Base-by-base conservation (phyloP, 2,329 filamentous ascomycete species). In the Trichoderma polysporum region DNA sequence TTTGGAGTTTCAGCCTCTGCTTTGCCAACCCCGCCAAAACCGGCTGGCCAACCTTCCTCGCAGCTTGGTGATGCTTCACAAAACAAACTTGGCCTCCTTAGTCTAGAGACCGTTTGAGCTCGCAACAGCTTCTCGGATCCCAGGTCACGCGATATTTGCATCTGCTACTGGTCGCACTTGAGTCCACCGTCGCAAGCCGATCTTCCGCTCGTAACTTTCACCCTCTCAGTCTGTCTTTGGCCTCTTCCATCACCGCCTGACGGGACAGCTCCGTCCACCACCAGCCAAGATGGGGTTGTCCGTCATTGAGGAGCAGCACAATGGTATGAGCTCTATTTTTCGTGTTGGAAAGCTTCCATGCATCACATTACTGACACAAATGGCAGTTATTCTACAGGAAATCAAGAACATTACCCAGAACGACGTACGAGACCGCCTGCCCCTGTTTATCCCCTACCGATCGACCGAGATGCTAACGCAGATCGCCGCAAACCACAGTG, bases 301-400 rank as follows among this genome's bases (percentile, higher is more conserved):
- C 71, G 87, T 94, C 74, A 90, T 97, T 76, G 89, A 93, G 76
- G 89, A 93, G 75, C 93, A 97, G 84, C 90, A 90, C 62, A 75
- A 81, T 74, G 76, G 79, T 81, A 67, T n/a, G 65, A 41, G 0
- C 22, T 22, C 22, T 4, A 2, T 15, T 53, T 15, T 5, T n/a
- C 8, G n/a, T 22, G 45, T 22, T 35, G 4, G 19, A 4, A 3
- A 5, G 41, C 4, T 25, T 6, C n/a, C 1, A 5, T 17, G 2
- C 35, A 31, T 41, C 10, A 37, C 49, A 56, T 29, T 53, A 53
- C 72, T 77, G 67, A 77, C 70, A 56, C 56, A 10, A 15, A 27
- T 22, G 35, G 8, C 57, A 80, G 78, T 73, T 39, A 80, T 80
- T 60, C 71, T 80, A 33, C 73, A 77, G 37, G 78, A 80, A 72